Evolutionary conservation across 805 yeast genomes (phyloP).

Genomic region (Suhomyces prunicola): DNA sequence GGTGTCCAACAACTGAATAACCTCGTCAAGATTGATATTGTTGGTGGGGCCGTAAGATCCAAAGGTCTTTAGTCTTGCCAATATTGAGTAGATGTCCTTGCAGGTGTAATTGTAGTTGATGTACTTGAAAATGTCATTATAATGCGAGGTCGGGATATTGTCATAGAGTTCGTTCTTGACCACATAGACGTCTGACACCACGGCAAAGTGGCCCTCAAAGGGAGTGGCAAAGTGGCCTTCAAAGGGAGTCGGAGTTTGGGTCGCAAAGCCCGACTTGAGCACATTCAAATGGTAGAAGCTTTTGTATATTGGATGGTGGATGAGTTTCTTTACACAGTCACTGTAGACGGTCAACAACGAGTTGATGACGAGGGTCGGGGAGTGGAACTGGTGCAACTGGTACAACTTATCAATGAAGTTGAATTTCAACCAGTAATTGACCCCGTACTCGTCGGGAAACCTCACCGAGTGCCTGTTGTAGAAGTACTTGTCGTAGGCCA

Average conservation of each 20-base stretch:
- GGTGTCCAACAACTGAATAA: background rate
- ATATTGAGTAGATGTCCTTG: slow-evolving; percentile 3
- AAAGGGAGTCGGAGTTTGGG: background rate
- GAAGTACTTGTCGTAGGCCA: slow-evolving; percentile 12
- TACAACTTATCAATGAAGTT: slow-evolving; percentile 10
- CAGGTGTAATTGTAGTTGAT: slow-evolving; percentile 1
- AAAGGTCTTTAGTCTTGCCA: background rate
- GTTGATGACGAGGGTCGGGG: slow-evolving; percentile 7
- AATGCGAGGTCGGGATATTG: background rate
- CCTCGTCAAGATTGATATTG: background rate
- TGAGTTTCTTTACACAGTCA: slow-evolving; percentile 5
- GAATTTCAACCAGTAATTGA: slow-evolving; percentile 13
- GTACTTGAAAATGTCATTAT: background rate
- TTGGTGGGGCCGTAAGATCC: background rate
- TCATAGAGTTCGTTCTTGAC: slow-evolving; percentile 1
- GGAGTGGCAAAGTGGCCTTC: background rate
- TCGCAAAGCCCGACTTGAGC: background rate
- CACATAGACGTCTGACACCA: background rate
- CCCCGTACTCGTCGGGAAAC: slow-evolving; percentile 17
- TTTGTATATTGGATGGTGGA: slow-evolving; percentile 6
- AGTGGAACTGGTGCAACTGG: slow-evolving; percentile 6
- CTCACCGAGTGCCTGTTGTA: slow-evolving; percentile 7
- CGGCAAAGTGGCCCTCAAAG: background rate
- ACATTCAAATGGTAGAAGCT: slow-evolving; percentile 3
- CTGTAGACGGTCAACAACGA: slow-evolving; percentile 8